Conservation (phyloP, 1,139 yeast genomes). For the Chernovozyma sophiae-reginae region DNA sequence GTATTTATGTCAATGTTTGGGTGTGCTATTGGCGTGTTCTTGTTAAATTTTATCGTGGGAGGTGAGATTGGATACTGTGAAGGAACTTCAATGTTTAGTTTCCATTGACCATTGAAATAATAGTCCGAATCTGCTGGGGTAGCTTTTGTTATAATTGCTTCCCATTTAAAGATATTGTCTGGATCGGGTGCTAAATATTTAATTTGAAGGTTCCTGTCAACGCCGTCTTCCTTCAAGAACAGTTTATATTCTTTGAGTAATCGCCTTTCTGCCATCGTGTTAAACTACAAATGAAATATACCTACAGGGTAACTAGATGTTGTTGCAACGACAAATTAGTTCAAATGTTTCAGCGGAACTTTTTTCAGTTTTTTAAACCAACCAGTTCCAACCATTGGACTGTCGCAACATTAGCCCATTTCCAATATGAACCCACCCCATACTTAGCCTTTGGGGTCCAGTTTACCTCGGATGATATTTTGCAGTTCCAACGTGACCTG, state of each 20-base stretch:
- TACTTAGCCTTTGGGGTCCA: neutral
- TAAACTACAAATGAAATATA: too few species aligned
- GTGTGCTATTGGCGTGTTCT: conserved; percentile 53
- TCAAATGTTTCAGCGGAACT: too few species aligned
- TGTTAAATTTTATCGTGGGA: conserved; percentile 53
- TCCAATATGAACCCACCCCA: neutral
- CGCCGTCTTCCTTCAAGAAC: conserved; percentile 16
- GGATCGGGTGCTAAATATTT: conserved; percentile 40
- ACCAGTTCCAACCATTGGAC: neutral
- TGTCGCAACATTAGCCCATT: neutral
- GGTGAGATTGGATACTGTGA: conserved; percentile 64
- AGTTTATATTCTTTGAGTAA: conserved; percentile 25
- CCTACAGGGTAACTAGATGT: too few species aligned
- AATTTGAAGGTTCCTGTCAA: conserved; percentile 31
- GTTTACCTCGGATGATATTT: neutral
- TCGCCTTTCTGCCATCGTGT: conserved; percentile 29
- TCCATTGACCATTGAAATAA: conserved; percentile 57
- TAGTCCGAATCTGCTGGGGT: conserved; percentile 32
- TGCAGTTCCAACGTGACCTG: too few species aligned
- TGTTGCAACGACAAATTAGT: neutral
- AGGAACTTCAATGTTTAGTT: conserved; percentile 48
- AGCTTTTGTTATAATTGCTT: conserved; percentile 57
- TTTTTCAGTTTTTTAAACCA: too few species aligned
- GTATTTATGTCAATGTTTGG: conserved; percentile 67
- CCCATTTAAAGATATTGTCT: conserved; percentile 55